Evolutionary conservation across 148 eudicot species (phyloP).

Genomic region (Rhododendron molle): DNA sequence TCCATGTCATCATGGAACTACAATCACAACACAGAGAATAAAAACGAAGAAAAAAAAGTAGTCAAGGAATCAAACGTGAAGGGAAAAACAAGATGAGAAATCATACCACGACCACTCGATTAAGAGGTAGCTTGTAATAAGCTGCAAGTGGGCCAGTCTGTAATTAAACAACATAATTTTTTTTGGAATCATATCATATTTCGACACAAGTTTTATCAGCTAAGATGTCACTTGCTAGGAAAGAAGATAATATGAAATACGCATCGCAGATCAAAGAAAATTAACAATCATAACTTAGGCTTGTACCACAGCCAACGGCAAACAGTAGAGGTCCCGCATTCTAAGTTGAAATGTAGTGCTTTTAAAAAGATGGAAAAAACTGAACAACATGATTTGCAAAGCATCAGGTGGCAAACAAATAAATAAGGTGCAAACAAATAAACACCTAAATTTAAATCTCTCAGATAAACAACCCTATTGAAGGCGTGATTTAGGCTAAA

Average conservation of each 20-base stretch:
- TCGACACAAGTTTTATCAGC: background rate
- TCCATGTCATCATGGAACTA: constrained; percentile 92
- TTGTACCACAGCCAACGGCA: background rate
- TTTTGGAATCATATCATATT: background rate
- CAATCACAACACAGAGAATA: constrained; percentile 12
- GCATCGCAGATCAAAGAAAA: background rate
- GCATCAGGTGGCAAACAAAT: background rate
- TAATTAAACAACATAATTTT: constrained; percentile 9
- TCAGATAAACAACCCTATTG: background rate
- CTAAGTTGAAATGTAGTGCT: background rate
- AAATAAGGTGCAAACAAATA: constrained; percentile 1
- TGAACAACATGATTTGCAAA: background rate
- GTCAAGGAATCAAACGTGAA: background rate
- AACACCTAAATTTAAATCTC: background rate
- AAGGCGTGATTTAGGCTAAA: background rate
- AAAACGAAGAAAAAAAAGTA: background rate
- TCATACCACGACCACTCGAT: constrained; percentile 75
- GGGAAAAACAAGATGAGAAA: constrained; percentile 1
- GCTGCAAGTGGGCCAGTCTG: constrained; percentile 94
- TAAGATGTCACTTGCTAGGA: background rate
- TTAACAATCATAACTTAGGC: background rate
- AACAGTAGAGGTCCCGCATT: background rate
- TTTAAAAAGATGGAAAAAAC: background rate
- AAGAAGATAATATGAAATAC: background rate
- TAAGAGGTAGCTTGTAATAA: constrained; percentile 84